Evolutionary conservation across 495 filamentous ascomycete species (phyloP).

Genomic region (Gamarada debralockiae): DNA sequence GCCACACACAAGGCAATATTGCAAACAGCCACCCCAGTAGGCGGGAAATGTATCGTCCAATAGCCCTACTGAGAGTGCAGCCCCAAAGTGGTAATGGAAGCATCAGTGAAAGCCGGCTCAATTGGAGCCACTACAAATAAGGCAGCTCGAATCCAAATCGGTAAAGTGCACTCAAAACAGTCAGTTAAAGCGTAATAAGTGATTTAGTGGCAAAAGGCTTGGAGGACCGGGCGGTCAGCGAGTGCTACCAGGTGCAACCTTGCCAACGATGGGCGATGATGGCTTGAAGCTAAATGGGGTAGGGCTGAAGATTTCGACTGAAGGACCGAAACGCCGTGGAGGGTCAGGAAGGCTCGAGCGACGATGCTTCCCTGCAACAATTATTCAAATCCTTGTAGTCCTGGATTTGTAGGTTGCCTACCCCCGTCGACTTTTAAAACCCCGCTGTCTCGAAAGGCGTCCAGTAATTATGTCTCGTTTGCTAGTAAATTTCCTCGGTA

Average conservation of each 20-base stretch:
- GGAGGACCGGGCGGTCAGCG: neutral
- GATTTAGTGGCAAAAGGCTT: neutral
- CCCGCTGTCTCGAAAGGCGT: neutral
- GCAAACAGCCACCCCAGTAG: no score
- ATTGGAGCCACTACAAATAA: no score
- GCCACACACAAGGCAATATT: no score
- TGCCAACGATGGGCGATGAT: neutral
- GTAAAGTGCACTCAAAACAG: neutral
- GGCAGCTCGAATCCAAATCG: no score
- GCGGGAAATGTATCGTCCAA: no score
- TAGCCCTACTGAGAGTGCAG: no score
- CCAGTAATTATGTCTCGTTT: neutral
- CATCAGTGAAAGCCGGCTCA: no score
- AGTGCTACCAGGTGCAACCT: conserved; percentile 3
- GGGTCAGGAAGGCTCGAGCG: neutral
- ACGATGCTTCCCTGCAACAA: neutral
- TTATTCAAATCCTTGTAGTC: neutral
- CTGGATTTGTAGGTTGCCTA: no score
- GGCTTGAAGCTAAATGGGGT: conserved; percentile 2
- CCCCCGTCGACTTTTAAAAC: neutral
- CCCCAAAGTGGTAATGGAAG: no score
- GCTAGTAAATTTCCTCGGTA: neutral
- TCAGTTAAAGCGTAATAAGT: neutral
- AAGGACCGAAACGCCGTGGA: neutral
- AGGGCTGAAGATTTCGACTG: conserved; percentile 11